These are phyloP conservation scores for Tylopilus sp. DNA, from an alignment of 768 basidiomycete genomes.

Conservation along the genomic window DNA sequence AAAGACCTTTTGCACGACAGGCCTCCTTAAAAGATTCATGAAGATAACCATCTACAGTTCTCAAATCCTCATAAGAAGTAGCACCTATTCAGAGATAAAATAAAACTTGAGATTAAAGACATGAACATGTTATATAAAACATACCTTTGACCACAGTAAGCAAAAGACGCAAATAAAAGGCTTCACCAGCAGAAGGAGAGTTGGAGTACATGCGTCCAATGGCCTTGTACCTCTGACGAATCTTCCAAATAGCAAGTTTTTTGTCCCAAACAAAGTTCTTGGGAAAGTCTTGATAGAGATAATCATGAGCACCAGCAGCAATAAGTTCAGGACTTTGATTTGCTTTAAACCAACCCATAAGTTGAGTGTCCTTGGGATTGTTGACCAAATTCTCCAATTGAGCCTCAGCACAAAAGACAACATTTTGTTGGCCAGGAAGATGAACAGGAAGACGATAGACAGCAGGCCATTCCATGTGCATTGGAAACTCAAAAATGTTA, in stretches of 20 bases:
- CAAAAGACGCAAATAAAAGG: conserved; percentile 38
- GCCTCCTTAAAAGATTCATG: conserved; percentile 37
- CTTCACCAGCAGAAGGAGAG: conserved; percentile 31
- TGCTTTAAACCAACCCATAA: neutral
- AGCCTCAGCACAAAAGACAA: neutral
- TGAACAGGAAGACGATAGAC: conserved; percentile 4
- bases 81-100: neutral
- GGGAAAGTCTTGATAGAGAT: conserved; percentile 35
- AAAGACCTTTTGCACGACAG: conserved; percentile 38
- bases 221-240: conserved; percentile 21
- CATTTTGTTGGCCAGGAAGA: neutral
- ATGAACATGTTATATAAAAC: neutral
- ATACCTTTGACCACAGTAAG: conserved; percentile 34
- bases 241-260: conserved; percentile 24
- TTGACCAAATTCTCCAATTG: neutral
- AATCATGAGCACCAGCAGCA: neutral
- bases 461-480: conserved; percentile 5
- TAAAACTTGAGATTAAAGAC: no score
- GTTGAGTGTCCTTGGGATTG: neutral
- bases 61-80: conserved; percentile 5
- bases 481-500: no score
- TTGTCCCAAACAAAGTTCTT: conserved; percentile 25
- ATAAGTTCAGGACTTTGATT: neutral
- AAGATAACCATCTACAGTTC: conserved; percentile 4
- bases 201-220: conserved; percentile 13